These are phyloP conservation scores for Typha latifolia DNA, from an alignment of 176 grass and related monocot species.

Conservation along the genomic window DNA sequence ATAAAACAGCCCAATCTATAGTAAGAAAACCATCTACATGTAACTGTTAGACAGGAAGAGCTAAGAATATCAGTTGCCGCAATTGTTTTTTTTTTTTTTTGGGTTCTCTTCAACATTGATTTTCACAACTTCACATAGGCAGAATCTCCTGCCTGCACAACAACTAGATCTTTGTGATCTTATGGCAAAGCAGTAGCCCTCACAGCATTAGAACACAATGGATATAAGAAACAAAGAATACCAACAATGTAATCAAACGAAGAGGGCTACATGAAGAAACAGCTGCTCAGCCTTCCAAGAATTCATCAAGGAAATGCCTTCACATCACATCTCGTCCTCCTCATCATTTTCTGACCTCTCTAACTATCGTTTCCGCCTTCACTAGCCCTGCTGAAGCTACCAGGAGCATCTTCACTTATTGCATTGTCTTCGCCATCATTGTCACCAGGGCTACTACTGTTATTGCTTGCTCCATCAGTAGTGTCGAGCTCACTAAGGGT, in stretches of 20 bases:
- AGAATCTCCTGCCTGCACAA: constrained; percentile 25
- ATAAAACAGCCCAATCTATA: too few species aligned
- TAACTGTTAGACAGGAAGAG: too few species aligned
- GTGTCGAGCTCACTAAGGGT: neutral
- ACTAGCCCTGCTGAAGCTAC: constrained; percentile 1
- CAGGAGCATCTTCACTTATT: constrained; percentile 16
- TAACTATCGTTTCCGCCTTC: neutral
- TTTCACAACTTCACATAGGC: constrained; percentile 6
- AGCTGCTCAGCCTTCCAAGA: neutral
- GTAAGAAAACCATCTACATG: too few species aligned
- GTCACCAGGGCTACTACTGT: constrained; percentile 10
- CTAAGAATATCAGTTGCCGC: too few species aligned
- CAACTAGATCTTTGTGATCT: neutral
- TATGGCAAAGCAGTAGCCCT: neutral
- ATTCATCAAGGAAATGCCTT: neutral
- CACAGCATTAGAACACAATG: neutral
- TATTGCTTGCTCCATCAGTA: neutral
- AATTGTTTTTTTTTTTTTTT: too few species aligned
- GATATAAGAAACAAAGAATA: neutral
- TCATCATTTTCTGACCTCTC: neutral
- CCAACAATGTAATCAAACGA: neutral
- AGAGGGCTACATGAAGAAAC: neutral
- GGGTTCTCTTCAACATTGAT: neutral
- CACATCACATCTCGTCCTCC: neutral
- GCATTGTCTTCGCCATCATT: neutral